These are phyloP conservation scores for Bonia amplexicaulis DNA, from an alignment of 176 grass and related monocot species.

Conservation along the genomic window DNA sequence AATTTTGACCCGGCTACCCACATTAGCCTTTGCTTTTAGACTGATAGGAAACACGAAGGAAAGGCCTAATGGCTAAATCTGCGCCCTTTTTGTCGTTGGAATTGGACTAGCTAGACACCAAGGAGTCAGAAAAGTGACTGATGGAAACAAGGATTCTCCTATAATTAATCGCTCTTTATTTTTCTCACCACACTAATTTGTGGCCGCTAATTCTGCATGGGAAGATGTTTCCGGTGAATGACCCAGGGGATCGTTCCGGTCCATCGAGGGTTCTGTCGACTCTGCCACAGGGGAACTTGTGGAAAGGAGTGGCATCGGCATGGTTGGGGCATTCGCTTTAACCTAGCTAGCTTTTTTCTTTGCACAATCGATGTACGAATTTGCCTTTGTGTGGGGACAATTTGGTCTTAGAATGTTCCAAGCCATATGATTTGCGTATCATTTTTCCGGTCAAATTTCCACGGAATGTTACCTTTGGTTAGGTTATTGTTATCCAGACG, in stretches of 20 bases:
- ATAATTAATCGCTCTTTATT: background rate
- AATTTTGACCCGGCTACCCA: slow-evolving; percentile 2
- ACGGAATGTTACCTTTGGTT: background rate
- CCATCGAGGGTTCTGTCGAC: slow-evolving; percentile 9
- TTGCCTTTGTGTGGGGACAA: background rate
- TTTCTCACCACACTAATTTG: background rate
- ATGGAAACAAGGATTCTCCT: slow-evolving; percentile 18
- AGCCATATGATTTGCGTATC: background rate
- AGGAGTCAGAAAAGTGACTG: background rate
- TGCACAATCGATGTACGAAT: background rate
- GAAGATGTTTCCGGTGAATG: background rate
- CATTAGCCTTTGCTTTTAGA: slow-evolving; percentile 9
- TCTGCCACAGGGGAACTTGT: slow-evolving; percentile 20
- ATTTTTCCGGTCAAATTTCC: background rate
- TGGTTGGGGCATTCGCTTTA: background rate
- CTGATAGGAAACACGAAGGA: background rate
- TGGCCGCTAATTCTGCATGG: background rate
- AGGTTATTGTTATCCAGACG: background rate
- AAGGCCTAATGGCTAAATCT: background rate
- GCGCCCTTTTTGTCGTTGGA: background rate
- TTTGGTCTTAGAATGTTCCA: background rate
- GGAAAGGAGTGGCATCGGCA: slow-evolving; percentile 17
- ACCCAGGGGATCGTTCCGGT: background rate
- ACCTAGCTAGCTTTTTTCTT: background rate
- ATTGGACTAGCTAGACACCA: slow-evolving; percentile 19